A percentile compares a stretch with the other conserved stretches of the same genome.
phyloP scores from a whole-genome alignment of 2,329 filamentous ascomycete species.

The Chaetomiaceae sp. region DNA sequence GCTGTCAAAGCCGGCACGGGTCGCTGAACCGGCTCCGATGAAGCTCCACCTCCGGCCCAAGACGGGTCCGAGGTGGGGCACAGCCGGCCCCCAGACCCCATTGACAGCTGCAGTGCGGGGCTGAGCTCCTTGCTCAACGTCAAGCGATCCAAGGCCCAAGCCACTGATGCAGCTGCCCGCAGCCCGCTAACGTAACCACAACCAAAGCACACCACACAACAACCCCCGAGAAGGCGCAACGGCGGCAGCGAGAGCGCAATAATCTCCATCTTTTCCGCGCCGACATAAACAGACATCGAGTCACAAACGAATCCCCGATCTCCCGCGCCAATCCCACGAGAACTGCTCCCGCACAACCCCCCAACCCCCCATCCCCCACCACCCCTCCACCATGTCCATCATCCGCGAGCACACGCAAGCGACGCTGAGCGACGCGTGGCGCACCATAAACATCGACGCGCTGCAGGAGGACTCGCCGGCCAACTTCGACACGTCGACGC shows the following conservation, averaged over 20 bases:
- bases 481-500: conserved; percentile 86
- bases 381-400: conserved; percentile 51
- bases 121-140: conserved; percentile 6
- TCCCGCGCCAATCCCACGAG: no score
- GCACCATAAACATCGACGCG: conserved; percentile 91
- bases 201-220: neutral
- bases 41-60: neutral
- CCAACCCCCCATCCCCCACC: neutral
- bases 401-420: conserved; percentile 60
- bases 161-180: neutral
- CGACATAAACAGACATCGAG: no score
- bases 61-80: neutral
- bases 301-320: no score
- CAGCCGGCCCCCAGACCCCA: neutral
- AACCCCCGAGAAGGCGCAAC: no score
- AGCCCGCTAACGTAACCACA: no score
- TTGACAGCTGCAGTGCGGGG: conserved; percentile 8
- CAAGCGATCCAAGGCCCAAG: conserved; percentile 6
- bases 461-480: conserved; percentile 82
- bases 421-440: conserved; percentile 62
- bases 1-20: no score
- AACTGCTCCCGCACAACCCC: neutral
- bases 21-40: neutral
- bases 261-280: no score
- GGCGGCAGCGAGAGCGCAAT: no score